Base-by-base conservation (phyloP, 331 rosid species). In the Acacia pycnantha region DNA sequence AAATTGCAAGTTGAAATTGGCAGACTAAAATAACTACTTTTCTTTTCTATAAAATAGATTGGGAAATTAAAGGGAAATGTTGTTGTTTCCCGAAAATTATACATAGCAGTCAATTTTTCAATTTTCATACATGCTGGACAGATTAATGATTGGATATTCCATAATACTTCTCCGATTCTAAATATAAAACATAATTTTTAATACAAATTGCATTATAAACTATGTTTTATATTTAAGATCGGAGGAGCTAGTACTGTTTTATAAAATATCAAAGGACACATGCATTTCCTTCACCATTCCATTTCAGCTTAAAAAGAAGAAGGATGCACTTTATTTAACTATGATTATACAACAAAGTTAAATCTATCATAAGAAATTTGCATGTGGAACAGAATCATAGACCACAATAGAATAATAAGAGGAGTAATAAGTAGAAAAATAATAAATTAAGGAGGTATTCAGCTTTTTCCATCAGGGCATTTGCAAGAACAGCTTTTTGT, bases 391-490 rank as follows among this genome's bases (percentile, higher is more conserved):
- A 11, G 3, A 59, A 22, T 10, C 27, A 22, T 21, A 56, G 22
- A 18, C 1, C 56, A 50, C 56, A 53, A 3, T 53, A 53, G 11
- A 19, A 18, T 18, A 53, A 53, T 19, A 51, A 16, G 4, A 2
- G 5, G 40, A 35, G 37, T 33, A 4, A 33, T 33, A 4, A 35
- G 40, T 0, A 58, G 12, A 59, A 2, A 59, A 24, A 64, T 27
- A 64, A 27, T 62, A 44, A 79, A 82, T 74, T 58, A 68, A 77
- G 80, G 44, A 46, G 82, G 78, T 56, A 70, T 71, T 16, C 73
- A 13, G 82, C 85, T 22, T 69, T 70, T 68, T 80, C 51, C 51
- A 47, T 50, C 16, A 0, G 2, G 16, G 56, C 19, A 6, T 37
- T 14, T 14, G n/a, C 21, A 0, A 50, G 8, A 50, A 50, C 19